phyloP scores from a whole-genome alignment of 768 basidiomycete genomes.

The Lactarius trivialis region DNA sequence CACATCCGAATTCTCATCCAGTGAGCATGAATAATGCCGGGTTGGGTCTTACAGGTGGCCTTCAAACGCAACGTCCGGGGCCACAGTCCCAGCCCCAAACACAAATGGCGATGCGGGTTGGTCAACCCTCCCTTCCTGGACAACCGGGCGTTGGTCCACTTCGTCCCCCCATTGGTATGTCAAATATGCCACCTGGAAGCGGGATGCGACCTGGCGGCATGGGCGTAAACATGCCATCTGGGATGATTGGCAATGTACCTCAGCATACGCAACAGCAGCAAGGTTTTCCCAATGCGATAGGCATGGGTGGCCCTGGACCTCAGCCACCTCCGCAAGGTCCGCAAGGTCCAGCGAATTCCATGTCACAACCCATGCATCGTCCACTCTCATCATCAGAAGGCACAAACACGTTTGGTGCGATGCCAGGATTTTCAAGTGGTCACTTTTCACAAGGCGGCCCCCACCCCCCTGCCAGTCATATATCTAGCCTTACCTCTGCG shows the following conservation, averaged over 20 bases:
- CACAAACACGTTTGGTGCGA: conserved; percentile 2
- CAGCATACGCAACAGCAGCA: conserved; percentile 30
- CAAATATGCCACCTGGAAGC: conserved; percentile 15
- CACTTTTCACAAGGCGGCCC: conserved; percentile 30
- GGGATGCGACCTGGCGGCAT: conserved; percentile 36
- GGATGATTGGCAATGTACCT: conserved; percentile 41
- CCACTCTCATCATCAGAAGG: conserved; percentile 11
- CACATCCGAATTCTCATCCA: conserved; percentile 12
- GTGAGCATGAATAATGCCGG: conserved; percentile 27
- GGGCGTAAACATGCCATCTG: conserved; percentile 38
- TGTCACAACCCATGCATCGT: conserved; percentile 16
- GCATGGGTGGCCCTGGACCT: conserved; percentile 14
- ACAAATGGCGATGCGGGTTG: conserved; percentile 29
- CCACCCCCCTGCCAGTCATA: conserved; percentile 20
- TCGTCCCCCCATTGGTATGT: conserved; percentile 32
- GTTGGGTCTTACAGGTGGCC: conserved; percentile 35
- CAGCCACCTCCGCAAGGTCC: conserved; percentile 10
- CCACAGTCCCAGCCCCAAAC: conserved; percentile 30
- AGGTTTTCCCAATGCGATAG: conserved; percentile 2
- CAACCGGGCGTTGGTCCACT: conserved; percentile 33
- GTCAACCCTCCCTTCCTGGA: conserved; percentile 27
- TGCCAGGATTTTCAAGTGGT: conserved; percentile 6
- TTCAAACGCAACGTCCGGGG: conserved; percentile 31
- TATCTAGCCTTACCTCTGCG: conserved; percentile 1
- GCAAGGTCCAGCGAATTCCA: conserved; percentile 10